A percentile compares a stretch with the other conserved stretches of the same genome.
These are phyloP conservation scores for Pulveroboletus sp. DNA, from an alignment of 1,284 basidiomycete genomes.

Conservation along the genomic window DNA sequence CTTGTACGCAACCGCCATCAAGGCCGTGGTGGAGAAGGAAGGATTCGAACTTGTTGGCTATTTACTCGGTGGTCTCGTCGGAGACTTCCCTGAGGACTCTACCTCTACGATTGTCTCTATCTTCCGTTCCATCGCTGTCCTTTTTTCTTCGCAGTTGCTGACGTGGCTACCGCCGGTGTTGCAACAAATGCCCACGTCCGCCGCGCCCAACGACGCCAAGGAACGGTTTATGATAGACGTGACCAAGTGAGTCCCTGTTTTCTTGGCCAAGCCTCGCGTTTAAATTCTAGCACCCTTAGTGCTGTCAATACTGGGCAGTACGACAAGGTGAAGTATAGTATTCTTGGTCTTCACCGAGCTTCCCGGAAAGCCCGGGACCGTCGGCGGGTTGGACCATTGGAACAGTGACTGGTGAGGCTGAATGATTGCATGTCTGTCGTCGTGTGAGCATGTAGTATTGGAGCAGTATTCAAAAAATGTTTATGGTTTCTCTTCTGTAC, in stretches of 20 bases:
- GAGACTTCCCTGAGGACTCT: conserved; percentile 87
- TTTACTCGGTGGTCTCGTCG: conserved; percentile 78
- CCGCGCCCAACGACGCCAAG: conserved; percentile 71
- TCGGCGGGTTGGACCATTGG: conserved; percentile 51
- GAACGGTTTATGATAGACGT: conserved; percentile 74
- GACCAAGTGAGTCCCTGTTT: conserved; percentile 58
- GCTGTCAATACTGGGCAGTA: conserved; percentile 62
- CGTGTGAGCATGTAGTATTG: conserved; percentile 15
- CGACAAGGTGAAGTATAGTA: conserved; percentile 79
- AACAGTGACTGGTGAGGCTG: conserved; percentile 30
- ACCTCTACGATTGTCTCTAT: conserved; percentile 76
- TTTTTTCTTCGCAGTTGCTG: conserved; percentile 70
- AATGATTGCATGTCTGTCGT: neutral
- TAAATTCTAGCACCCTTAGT: conserved; percentile 40
- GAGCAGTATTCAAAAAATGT: conserved; percentile 22
- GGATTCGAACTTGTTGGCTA: conserved; percentile 74
- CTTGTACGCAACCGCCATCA: conserved; percentile 67
- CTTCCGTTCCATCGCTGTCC: conserved; percentile 66
- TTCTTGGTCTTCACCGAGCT: conserved; percentile 63
- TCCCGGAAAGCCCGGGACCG: conserved; percentile 71
- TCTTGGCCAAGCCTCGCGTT: conserved; percentile 12
- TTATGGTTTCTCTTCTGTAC: conserved; percentile 13
- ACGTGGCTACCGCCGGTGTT: conserved; percentile 74
- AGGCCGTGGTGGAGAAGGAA: conserved; percentile 68
- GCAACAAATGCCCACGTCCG: conserved; percentile 66